Evolutionary conservation across 257 asterid species (phyloP), one percentile per base, ranked within the genome.

Genomic region (Marsdenia floribunda): DNA sequence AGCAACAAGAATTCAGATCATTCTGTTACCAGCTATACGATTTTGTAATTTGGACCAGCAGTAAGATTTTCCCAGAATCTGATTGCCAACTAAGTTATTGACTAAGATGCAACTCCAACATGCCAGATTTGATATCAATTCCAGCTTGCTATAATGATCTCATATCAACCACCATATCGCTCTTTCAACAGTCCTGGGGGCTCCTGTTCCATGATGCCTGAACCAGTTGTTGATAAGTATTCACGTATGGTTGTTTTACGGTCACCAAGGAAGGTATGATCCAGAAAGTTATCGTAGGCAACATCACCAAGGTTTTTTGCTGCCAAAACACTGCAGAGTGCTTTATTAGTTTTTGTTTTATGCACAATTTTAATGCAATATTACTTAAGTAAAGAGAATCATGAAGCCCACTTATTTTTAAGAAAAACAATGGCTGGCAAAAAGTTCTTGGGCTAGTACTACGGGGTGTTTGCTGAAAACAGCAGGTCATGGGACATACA

Each of bases 191-290:
- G 76, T 70, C 81, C 92, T 0, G 97, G 96, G 67, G 96, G 99
- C 83, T 88, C 96, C 82, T 95, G 98, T 70, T 92, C 91, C 98
- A 90, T 92, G 74, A 92, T 89, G 64, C 96, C 96, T 0, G 87
- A 80, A 55, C 98, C 98, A 35, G 82, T 71, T 73, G 88, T 85
- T 4, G 85, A 82, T 70, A 95, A 79, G 85, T 95, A 90, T 76
- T 86, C 82, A 1, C 97, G 97, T 18, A 95, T 90, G 67, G 96
- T 89, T 18, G 97, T 92, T 78, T 84, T 88, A 44, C 97, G 96
- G 61, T 95, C 96, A 29, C 87, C 97, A 57, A 95, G 97, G 83
- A 86, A 95, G 0, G 99, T 87, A 22, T 92, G 97, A 81, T 95
- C 98, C 38, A 95, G 82, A 80, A 95, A 95, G 83, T 91, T 95